These are phyloP conservation scores for Pleurotus giganteus DNA, from an alignment of 768 basidiomycete species.

Conservation along the genomic window DNA sequence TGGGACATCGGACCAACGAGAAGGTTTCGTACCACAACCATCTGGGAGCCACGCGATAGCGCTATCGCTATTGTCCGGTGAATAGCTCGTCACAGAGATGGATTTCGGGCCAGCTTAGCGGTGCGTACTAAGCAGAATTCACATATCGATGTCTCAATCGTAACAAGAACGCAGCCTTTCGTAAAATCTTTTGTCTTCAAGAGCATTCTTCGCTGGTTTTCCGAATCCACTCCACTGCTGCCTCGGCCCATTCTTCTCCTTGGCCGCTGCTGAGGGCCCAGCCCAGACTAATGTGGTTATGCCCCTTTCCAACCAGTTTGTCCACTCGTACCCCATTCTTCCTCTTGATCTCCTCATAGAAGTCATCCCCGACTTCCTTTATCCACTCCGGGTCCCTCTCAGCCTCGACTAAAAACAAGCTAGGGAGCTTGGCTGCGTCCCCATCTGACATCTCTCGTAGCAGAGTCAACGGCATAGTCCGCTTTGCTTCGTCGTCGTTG, in stretches of 20 bases:
- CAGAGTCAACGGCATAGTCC: conserved; percentile 40
- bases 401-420: conserved; percentile 44
- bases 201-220: background rate
- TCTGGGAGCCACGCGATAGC: too few species aligned
- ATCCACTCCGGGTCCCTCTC: conserved; percentile 55
- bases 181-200: background rate
- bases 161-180: background rate
- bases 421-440: conserved; percentile 39
- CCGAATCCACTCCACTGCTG: conserved; percentile 39
- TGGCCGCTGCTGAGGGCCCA: conserved; percentile 49
- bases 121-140: too few species aligned
- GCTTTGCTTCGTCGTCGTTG: conserved; percentile 29
- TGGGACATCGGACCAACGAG: too few species aligned
- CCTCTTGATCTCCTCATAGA: conserved; percentile 36
- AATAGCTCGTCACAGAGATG: too few species aligned
- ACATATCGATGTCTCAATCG: background rate
- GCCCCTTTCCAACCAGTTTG: conserved; percentile 42
- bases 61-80: too few species aligned
- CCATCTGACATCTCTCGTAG: conserved; percentile 33
- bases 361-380: conserved; percentile 29
- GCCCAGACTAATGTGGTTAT: conserved; percentile 63
- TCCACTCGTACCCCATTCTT: conserved; percentile 29
- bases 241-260: conserved; percentile 62
- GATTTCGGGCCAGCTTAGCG: too few species aligned
- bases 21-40: too few species aligned